phyloP scores from a whole-genome alignment of 768 basidiomycete genomes.

The Rhizopogon vesiculosus region DNA sequence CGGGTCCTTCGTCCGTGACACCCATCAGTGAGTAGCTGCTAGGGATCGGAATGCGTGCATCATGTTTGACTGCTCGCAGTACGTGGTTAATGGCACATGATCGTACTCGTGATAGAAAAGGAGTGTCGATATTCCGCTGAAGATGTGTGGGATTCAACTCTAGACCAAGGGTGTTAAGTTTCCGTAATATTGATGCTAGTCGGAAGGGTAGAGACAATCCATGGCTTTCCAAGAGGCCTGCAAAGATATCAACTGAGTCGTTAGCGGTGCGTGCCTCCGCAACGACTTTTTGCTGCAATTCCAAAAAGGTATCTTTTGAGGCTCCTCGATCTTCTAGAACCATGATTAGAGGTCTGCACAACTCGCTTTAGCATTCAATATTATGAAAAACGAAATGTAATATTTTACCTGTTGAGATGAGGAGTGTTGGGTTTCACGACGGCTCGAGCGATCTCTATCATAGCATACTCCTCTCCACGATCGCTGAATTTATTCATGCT shows the following conservation, averaged over 20 bases:
- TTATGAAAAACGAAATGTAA: neutral
- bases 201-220: slow-evolving; percentile 41
- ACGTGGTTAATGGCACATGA: slow-evolving; percentile 59
- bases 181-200: slow-evolving; percentile 46
- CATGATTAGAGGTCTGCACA: slow-evolving; percentile 64
- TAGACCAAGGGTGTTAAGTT: slow-evolving; percentile 43
- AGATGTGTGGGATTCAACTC: slow-evolving; percentile 36
- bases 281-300: slow-evolving; percentile 58
- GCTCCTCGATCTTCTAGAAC: slow-evolving; percentile 75
- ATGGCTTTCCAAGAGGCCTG: slow-evolving; percentile 44
- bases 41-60: slow-evolving; percentile 69
- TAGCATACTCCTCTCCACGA: slow-evolving; percentile 40
- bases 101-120: slow-evolving; percentile 56
- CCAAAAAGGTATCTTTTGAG: slow-evolving; percentile 47
- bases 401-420: slow-evolving; percentile 66
- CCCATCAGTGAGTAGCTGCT: slow-evolving; percentile 70
- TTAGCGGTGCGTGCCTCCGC: slow-evolving; percentile 55
- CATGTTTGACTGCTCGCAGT: slow-evolving; percentile 69
- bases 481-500: slow-evolving; percentile 78
- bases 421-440: slow-evolving; percentile 56
- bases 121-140: slow-evolving; percentile 39
- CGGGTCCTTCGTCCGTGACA: slow-evolving; percentile 77
- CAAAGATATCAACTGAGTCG: slow-evolving; percentile 47
- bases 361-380: neutral
- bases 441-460: slow-evolving; percentile 69